Evolutionary conservation across 257 asterid species (phyloP).

Genomic region (Solanum stenotomum): DNA sequence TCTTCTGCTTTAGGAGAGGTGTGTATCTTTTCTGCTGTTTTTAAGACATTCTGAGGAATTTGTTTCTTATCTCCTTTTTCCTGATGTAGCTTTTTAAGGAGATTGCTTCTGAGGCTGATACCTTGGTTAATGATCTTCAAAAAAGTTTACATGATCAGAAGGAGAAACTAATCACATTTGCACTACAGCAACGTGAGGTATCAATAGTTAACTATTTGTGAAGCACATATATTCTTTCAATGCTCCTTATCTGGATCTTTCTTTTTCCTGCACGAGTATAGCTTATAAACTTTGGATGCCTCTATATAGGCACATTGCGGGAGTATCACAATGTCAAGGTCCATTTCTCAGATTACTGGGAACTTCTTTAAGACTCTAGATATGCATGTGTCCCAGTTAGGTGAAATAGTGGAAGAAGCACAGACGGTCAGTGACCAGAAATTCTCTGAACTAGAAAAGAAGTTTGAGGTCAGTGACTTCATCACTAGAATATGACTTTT

Average conservation of each 20-base stretch:
- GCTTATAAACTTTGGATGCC: slow-evolving; percentile 1
- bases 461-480: slow-evolving; percentile 64
- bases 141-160: slow-evolving; percentile 68
- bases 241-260: background rate
- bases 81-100: slow-evolving; percentile 64
- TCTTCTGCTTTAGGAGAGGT: slow-evolving; percentile 83
- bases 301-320: slow-evolving; percentile 81
- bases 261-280: background rate
- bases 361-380: slow-evolving; percentile 67
- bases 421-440: slow-evolving; percentile 57
- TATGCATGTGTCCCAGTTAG: slow-evolving; percentile 60
- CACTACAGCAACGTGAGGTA: slow-evolving; percentile 81
- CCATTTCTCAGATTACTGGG: slow-evolving; percentile 60
- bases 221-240: background rate
- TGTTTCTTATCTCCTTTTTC: slow-evolving; percentile 10
- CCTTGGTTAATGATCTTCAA: slow-evolving; percentile 79
- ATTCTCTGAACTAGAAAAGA: slow-evolving; percentile 74
- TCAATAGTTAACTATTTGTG: background rate
- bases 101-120: slow-evolving; percentile 79
- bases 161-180: slow-evolving; percentile 48
- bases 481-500: background rate
- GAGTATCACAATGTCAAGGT: slow-evolving; percentile 63
- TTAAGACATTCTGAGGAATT: background rate
- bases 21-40: slow-evolving; percentile 11
- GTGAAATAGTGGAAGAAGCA: slow-evolving; percentile 78